Percentiles rank a stretch among this genome's conserved stretches.
Evolutionary conservation across 2,329 filamentous ascomycete species (phyloP).

Genomic region (Ambrosiella beaveri): DNA sequence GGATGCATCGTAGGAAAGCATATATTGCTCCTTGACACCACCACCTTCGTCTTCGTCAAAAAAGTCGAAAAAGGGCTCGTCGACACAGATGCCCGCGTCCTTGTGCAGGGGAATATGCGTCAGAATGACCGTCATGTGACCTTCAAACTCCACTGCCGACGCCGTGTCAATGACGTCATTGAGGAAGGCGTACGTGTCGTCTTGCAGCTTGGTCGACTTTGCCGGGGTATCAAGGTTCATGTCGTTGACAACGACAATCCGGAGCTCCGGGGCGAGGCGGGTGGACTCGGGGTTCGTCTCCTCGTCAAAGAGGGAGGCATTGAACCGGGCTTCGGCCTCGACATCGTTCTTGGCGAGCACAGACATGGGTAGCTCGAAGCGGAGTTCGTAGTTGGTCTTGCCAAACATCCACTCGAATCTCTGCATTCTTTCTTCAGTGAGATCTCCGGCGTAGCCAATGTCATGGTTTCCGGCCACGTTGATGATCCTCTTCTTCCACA

Average conservation of each 20-base stretch:
- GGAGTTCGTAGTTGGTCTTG: constrained; percentile 75
- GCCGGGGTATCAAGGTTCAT: constrained; percentile 87
- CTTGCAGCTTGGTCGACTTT: constrained; percentile 46
- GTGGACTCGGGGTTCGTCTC: constrained; percentile 28
- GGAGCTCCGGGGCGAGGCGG: constrained; percentile 47
- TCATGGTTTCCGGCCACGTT: constrained; percentile 93
- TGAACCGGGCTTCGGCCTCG: constrained; percentile 14
- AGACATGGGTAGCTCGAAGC: constrained; percentile 42
- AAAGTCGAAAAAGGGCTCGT: constrained; percentile 69
- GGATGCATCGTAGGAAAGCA: constrained; percentile 57
- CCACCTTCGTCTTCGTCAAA: constrained; percentile 47
- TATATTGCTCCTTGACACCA: constrained; percentile 79
- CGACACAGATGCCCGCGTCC: constrained; percentile 61
- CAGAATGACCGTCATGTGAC: constrained; percentile 64
- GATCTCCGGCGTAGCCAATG: constrained; percentile 85
- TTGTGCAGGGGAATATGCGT: constrained; percentile 92
- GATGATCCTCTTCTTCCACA: constrained; percentile 64
- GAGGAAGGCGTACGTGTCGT: constrained; percentile 61
- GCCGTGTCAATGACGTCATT: constrained; percentile 49
- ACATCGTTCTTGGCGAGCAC: constrained; percentile 17
- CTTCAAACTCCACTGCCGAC: constrained; percentile 40
- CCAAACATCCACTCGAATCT: constrained; percentile 79
- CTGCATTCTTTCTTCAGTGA: constrained; percentile 55
- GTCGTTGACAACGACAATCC: constrained; percentile 74
- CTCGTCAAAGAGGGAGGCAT: constrained; percentile 26